Percentiles rank a stretch among this genome's conserved stretches.
phyloP scores from a whole-genome alignment of 1,139 yeast species.

The Hanseniaspora uvarum region DNA sequence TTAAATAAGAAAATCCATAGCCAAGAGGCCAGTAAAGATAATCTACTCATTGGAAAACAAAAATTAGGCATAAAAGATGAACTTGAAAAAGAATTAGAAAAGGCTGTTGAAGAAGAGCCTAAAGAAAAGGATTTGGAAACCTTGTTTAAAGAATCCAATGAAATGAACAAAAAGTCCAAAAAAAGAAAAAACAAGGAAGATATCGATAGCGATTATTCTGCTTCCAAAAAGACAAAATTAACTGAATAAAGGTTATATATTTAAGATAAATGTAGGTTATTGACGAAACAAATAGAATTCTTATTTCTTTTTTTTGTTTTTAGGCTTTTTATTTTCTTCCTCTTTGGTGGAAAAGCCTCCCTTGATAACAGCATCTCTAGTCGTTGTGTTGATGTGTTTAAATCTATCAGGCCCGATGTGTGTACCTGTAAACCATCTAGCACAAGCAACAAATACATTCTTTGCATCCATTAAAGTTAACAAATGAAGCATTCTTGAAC shows the following conservation, averaged over 20 bases:
- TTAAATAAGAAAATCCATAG: conserved; percentile 45
- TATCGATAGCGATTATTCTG: conserved; percentile 2
- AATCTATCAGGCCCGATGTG: conserved; percentile 89
- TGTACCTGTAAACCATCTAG: conserved; percentile 89
- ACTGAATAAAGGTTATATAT: not conserved
- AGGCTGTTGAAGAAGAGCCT: conserved; percentile 21
- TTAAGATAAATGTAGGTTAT: not conserved
- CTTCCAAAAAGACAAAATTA: conserved; percentile 21
- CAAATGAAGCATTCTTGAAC: conserved; percentile 72
- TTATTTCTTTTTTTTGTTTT: conserved; percentile 25
- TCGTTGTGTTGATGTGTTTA: conserved; percentile 81
- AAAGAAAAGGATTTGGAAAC: conserved; percentile 29
- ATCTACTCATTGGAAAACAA: conserved; percentile 29
- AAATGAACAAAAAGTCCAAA: conserved; percentile 20
- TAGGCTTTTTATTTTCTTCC: conserved; percentile 22
- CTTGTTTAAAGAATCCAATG: conserved; percentile 29
- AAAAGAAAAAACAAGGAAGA: conserved; percentile 18
- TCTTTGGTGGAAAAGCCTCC: conserved; percentile 40
- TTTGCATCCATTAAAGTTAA: conserved; percentile 71
- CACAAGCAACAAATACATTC: conserved; percentile 73
- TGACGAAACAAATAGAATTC: not conserved
- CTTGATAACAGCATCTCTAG: conserved; percentile 67
- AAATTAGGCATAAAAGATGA: conserved; percentile 23
- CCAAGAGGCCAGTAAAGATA: conserved; percentile 14
- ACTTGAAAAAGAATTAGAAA: conserved; percentile 17